These are phyloP conservation scores for Phytophthora cactorum DNA, from an alignment of 352 stramenopile species.

Conservation along the genomic window DNA sequence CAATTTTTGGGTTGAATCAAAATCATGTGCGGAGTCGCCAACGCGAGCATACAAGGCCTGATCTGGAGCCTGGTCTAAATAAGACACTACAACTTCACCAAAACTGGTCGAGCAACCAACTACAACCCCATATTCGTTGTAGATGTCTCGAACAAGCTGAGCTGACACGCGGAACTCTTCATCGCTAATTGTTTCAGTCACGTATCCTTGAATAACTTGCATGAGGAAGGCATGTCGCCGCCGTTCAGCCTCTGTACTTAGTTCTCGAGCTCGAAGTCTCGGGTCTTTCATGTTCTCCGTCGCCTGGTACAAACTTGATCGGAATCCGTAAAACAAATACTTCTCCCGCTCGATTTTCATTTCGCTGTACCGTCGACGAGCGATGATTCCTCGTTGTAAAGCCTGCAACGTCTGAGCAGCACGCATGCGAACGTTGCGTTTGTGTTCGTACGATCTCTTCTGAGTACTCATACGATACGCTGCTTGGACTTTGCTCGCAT, in stretches of 20 bases:
- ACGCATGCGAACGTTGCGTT: conserved; percentile 50
- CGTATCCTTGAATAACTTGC: conserved; percentile 68
- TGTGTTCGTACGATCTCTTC: conserved; percentile 55
- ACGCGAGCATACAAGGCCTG: conserved; percentile 18
- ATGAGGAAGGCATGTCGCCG: conserved; percentile 68
- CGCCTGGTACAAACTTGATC: conserved; percentile 59
- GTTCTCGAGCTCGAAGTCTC: conserved; percentile 36
- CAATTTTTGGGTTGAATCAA: conserved; percentile 12
- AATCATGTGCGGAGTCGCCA: conserved; percentile 3
- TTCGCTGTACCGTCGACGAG: conserved; percentile 54
- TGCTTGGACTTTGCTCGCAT: conserved; percentile 75
- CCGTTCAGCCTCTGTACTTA: conserved; percentile 49
- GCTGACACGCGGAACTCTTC: conserved; percentile 43
- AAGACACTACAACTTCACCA: conserved; percentile 47
- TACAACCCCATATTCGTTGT: conserved; percentile 70
- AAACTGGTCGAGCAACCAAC: conserved; percentile 62
- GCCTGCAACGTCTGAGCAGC: conserved; percentile 73
- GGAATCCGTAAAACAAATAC: conserved; percentile 71
- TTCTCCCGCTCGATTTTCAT: conserved; percentile 64
- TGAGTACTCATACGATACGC: conserved; percentile 75
- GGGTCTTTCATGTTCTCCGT: conserved; percentile 53
- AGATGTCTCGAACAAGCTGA: conserved; percentile 44
- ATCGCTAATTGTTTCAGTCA: conserved; percentile 44
- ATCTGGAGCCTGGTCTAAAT: conserved; percentile 21
- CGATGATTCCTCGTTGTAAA: conserved; percentile 68